Evolutionary conservation across 129 eudicot genomes (phyloP), one percentile per base, ranked within the genome.

Genomic region (Helianthus tuberosus): DNA sequence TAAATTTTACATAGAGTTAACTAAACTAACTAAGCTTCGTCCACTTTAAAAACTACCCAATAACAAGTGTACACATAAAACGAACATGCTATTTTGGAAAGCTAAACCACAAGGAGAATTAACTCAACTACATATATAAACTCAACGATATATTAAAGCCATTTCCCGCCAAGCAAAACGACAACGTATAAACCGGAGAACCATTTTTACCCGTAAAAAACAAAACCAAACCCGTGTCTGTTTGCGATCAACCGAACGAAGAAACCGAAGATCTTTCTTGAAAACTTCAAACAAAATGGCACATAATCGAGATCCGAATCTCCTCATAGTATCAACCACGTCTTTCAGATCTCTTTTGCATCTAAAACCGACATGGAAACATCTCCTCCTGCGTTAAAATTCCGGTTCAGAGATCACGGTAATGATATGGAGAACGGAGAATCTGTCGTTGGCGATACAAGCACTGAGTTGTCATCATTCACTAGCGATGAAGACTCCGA

Each of bases 361-460:
- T 38, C 73, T n/a, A 15, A 47, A 16, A 67, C 13, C 71, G 39
- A 10, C 65, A 89, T 90, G 91, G 86, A 83, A 14, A 61, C 84
- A 14, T 81, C 93, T 54, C 63, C 91, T 3, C 63, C 91, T 3
- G 61, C 81, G 10, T 44, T 87, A 5, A 90, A 87, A 49, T 88
- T 85, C 66, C 83, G 93, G 10, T 87, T 87, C 80, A 85, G 88
- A 79, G 91, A 90, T 68, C 88, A 87, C 75, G 72, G 69, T 55
- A 57, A 74, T 61, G 85, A 81, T 59, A 79, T 81, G 82, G 91
- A 68, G 11, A 82, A 65, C 41, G 78, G 76, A 36, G 86, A 78
- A 39, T 80, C 86, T 0, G 41, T 58, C 16, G 70, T 83, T 32
- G 89, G 82, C 38, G 76, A 72, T 63, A 72, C 78, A 17, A 71